phyloP scores from a whole-genome alignment of 2,329 filamentous ascomycete genomes.

The Aspergillus eucalypticola region DNA sequence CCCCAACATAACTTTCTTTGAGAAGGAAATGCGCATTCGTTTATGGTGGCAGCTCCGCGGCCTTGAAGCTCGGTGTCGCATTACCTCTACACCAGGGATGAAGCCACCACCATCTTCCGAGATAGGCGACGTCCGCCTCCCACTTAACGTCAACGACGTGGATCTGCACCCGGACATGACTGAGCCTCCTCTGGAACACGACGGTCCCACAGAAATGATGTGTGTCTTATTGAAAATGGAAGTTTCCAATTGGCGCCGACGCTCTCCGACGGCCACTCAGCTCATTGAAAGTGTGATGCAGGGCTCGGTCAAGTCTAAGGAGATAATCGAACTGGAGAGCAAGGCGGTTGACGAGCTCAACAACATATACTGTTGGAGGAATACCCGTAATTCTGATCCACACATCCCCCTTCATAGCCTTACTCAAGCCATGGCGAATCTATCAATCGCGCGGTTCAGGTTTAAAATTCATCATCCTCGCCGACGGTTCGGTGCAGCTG shows the following conservation, averaged over 20 bases:
- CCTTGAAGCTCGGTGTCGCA: slow-evolving; percentile 53
- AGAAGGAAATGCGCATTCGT: slow-evolving; percentile 66
- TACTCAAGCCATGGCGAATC: neutral
- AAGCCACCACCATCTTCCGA: neutral
- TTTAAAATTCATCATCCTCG: slow-evolving; percentile 1
- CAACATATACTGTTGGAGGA: neutral
- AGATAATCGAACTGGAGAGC: neutral
- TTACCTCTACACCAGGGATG: neutral
- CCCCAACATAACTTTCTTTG: slow-evolving; percentile 49
- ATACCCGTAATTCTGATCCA: neutral
- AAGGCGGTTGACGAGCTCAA: neutral
- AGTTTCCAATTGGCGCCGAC: neutral
- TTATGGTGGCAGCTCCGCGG: slow-evolving; percentile 70
- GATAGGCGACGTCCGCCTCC: slow-evolving; percentile 16
- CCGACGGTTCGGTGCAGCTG: neutral
- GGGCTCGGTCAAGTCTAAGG: neutral
- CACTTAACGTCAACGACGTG: slow-evolving; percentile 24
- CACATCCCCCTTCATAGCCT: neutral
- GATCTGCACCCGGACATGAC: slow-evolving; percentile 38
- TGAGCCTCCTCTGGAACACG: slow-evolving; percentile 25
- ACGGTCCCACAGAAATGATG: slow-evolving; percentile 41
- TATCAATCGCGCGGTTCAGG: neutral
- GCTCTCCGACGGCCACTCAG: neutral
- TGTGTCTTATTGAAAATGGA: slow-evolving; percentile 3
- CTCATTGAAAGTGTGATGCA: neutral